A percentile compares a stretch with the other conserved stretches of the same genome.
Evolutionary conservation across 2,329 filamentous ascomycete species (phyloP).

Genomic region (Penicillium sclerotiorum): DNA sequence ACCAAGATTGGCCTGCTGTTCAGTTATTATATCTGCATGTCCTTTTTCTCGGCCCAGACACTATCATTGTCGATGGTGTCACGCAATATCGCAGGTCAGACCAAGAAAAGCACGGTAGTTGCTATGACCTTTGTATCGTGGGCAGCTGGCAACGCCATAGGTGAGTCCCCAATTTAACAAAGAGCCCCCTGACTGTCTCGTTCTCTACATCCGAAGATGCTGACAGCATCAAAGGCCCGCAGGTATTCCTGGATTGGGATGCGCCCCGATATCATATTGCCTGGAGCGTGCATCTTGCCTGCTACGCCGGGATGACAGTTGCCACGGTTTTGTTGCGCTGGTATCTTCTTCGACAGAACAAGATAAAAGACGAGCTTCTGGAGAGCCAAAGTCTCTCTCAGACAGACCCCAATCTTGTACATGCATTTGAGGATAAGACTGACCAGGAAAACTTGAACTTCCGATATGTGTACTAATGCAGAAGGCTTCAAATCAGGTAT

Average conservation of each 20-base stretch:
- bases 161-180: constrained; percentile 35
- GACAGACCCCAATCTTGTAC: constrained; percentile 36
- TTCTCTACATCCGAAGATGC: background rate
- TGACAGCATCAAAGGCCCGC: constrained; percentile 50
- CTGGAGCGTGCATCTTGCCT: constrained; percentile 69
- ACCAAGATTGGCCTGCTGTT: constrained; percentile 69
- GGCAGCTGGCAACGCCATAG: constrained; percentile 69
- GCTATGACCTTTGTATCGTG: constrained; percentile 72
- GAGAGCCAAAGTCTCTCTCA: constrained; percentile 44
- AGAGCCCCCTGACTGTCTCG: background rate
- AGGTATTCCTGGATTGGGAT: constrained; percentile 65
- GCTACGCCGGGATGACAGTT: constrained; percentile 63
- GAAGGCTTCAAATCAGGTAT: too few relatives aligned
- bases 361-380: constrained; percentile 55
- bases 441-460: constrained; percentile 64
- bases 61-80: constrained; percentile 68
- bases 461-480: constrained; percentile 60
- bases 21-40: constrained; percentile 74
- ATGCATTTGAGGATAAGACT: constrained; percentile 66
- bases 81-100: constrained; percentile 71
- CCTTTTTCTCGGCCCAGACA: constrained; percentile 75
- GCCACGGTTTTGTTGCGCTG: constrained; percentile 62
- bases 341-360: constrained; percentile 62
- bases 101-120: constrained; percentile 70
- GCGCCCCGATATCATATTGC: constrained; percentile 69